phyloP scores from a whole-genome alignment of 768 basidiomycete species.

The Leccinum disarticulatum region DNA sequence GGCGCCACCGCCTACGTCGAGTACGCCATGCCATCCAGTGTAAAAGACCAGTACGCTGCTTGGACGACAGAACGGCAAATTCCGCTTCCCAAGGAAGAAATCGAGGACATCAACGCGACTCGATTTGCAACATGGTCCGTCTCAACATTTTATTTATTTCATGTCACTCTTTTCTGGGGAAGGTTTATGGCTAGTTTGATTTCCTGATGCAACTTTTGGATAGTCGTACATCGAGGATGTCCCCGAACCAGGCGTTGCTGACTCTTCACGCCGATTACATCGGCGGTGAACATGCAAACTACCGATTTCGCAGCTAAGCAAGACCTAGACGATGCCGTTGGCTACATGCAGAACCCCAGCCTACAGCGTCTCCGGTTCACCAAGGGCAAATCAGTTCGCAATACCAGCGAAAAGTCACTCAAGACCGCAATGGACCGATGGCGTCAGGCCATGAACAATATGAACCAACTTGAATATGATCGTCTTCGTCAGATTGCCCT shows the following conservation, averaged over 20 bases:
- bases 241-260: slow-evolving; percentile 90
- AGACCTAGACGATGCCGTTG: slow-evolving; percentile 96
- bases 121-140: slow-evolving; percentile 90
- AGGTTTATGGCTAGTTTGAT: slow-evolving; percentile 64
- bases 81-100: slow-evolving; percentile 98
- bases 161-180: slow-evolving; percentile 16
- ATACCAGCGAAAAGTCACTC: slow-evolving; percentile 60
- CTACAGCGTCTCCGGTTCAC: slow-evolving; percentile 79
- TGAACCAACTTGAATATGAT: slow-evolving; percentile 86
- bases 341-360: slow-evolving; percentile 88
- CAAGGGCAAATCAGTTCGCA: slow-evolving; percentile 56
- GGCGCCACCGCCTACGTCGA: slow-evolving; percentile 73
- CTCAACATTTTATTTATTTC: slow-evolving; percentile 17
- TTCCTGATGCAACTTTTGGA: slow-evolving; percentile 97
- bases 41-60: slow-evolving; percentile 86
- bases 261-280: slow-evolving; percentile 99
- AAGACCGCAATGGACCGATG: slow-evolving; percentile 87
- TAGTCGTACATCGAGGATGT: slow-evolving; percentile 95
- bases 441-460: slow-evolving; percentile 97
- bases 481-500: slow-evolving; percentile 94
- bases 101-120: slow-evolving; percentile 94
- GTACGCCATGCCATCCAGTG: slow-evolving; percentile 51
- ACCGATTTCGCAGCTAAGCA: slow-evolving; percentile 99
- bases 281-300: slow-evolving; percentile 97
- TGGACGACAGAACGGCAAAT: slow-evolving; percentile 92